Percentiles rank a stretch among this genome's conserved stretches.
Evolutionary conservation across 2,329 filamentous ascomycete genomes (phyloP).

Genomic region (Xylariales sp.): DNA sequence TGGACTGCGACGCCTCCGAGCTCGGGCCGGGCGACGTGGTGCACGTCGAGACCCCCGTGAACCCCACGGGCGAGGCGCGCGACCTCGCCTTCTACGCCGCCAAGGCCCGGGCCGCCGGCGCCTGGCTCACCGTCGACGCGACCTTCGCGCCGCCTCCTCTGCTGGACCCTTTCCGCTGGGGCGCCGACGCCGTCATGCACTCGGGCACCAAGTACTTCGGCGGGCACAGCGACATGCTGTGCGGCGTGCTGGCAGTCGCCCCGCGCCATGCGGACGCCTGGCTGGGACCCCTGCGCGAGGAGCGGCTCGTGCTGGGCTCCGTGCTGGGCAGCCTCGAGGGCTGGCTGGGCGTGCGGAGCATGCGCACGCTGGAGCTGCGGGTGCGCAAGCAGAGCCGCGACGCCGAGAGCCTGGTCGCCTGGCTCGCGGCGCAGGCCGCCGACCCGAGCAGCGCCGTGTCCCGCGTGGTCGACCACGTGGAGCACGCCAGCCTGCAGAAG

Average conservation of each 20-base stretch:
- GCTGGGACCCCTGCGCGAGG: constrained; percentile 56
- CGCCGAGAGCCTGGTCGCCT: constrained; percentile 65
- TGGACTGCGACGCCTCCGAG: constrained; percentile 63
- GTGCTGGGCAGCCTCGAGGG: constrained; percentile 89
- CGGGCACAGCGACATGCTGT: constrained; percentile 90
- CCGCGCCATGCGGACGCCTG: constrained; percentile 48
- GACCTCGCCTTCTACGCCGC: constrained; percentile 68
- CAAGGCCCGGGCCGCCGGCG: constrained; percentile 67
- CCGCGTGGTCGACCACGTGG: constrained; percentile 55
- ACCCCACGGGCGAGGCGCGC: constrained; percentile 80
- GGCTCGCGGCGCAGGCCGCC: constrained; percentile 47
- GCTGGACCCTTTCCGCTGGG: constrained; percentile 77
- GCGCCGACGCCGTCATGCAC: constrained; percentile 87
- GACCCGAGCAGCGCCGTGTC: constrained; percentile 35
- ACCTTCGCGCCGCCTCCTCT: constrained; percentile 91
- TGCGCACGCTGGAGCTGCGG: constrained; percentile 81
- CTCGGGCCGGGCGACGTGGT: constrained; percentile 77
- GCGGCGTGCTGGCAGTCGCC: constrained; percentile 71
- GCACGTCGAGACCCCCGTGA: constrained; percentile 89
- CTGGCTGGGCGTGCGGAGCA: constrained; percentile 83
- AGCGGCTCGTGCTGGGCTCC: constrained; percentile 73
- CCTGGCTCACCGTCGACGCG: constrained; percentile 77
- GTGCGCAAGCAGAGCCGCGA: constrained; percentile 73
- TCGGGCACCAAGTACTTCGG: constrained; percentile 94
- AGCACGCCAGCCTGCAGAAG: constrained; percentile 77